Evolutionary conservation across 164 flowering plant species (phyloP), one percentile per base, ranked within the genome.

Genomic region (Paratinospora sagittata): DNA sequence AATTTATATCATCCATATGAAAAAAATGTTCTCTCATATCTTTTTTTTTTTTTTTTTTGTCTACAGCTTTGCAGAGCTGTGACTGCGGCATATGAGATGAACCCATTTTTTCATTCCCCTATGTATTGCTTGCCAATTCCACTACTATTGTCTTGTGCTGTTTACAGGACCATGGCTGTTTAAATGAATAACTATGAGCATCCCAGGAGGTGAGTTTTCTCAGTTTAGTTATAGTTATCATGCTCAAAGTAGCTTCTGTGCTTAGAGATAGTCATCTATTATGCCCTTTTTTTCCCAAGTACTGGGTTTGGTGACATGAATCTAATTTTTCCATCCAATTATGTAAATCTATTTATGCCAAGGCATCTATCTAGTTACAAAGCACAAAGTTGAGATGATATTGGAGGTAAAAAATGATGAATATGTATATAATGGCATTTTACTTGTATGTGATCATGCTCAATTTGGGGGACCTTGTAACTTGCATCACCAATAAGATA

Each of bases 11-110:
- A 63, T 63, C 19, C 16, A 8, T 30, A 63, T 13, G 16, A 63
- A 13, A 63, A 63, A 63, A 27, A 30, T 63, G 30, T 27, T 63
- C 17, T 3, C 26, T 36, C 17, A 72, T 17, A 16, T 60, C 66
- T 45, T 73, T n/a, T 21, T 78, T n/a, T n/a, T 57, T 37, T 27
- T n/a, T n/a, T 5, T 45, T 73, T n/a, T 39, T 77, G 65, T 30
- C 60, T 78, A 63, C 96, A 95, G 98, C 82, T 65, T 73, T 92
- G 96, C 79, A 80, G 86, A 75, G 84, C 82, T 78, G 79, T 91
- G 33, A 70, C 79, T 65, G 87, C 82, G 79, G 97, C 93, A 7
- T 95, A 87, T 73, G 93, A 85, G 68, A 88, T 90, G 93, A 95
- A 90, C 73, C 93, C 97, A 11, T 37, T 90, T 64, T 74, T 88